Evolutionary conservation across 2,329 filamentous ascomycete species (phyloP).

Genomic region (Epichloe sibirici): DNA sequence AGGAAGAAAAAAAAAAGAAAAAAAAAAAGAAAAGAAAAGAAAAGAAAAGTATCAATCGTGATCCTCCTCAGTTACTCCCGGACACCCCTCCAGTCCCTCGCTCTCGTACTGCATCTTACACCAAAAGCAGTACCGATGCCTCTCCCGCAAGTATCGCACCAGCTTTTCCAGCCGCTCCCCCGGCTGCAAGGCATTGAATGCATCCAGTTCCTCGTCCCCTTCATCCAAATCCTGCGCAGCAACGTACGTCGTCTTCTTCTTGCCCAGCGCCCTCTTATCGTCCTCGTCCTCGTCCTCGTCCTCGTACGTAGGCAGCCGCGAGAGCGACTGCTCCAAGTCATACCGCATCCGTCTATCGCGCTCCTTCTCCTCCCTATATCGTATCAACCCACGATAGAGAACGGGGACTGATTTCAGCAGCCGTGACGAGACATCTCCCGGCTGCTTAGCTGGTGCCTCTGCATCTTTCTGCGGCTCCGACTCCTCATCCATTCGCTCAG

Average conservation of each 20-base stretch:
- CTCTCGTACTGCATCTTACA: conserved; percentile 78
- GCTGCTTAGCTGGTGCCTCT: conserved; percentile 19
- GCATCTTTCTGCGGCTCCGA: conserved; percentile 14
- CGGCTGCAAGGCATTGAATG: conserved; percentile 59
- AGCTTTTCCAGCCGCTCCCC: conserved; percentile 54
- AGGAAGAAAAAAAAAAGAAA: background rate
- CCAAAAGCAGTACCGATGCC: conserved; percentile 85
- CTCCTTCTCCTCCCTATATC: conserved; percentile 57
- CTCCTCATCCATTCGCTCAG: conserved; percentile 62
- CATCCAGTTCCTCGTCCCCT: conserved; percentile 68
- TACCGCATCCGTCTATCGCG: conserved; percentile 52
- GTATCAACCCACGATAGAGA: conserved; percentile 66
- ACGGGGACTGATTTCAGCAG: conserved; percentile 58
- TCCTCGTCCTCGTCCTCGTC: conserved; percentile 59
- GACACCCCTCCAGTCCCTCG: conserved; percentile 71
- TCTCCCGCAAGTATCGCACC: conserved; percentile 56
- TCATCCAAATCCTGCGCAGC: conserved; percentile 60
- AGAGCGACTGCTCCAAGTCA: conserved; percentile 53
- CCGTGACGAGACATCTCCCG: background rate
- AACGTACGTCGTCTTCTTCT: conserved; percentile 39
- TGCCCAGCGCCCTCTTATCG: conserved; percentile 57
- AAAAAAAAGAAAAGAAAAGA: background rate
- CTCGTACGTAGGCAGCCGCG: conserved; percentile 54
- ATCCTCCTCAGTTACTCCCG: conserved; percentile 77
- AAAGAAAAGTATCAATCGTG: conserved; percentile 33